phyloP scores from a whole-genome alignment of 352 stramenopile genomes.

The Blastocystis sp. region DNA sequence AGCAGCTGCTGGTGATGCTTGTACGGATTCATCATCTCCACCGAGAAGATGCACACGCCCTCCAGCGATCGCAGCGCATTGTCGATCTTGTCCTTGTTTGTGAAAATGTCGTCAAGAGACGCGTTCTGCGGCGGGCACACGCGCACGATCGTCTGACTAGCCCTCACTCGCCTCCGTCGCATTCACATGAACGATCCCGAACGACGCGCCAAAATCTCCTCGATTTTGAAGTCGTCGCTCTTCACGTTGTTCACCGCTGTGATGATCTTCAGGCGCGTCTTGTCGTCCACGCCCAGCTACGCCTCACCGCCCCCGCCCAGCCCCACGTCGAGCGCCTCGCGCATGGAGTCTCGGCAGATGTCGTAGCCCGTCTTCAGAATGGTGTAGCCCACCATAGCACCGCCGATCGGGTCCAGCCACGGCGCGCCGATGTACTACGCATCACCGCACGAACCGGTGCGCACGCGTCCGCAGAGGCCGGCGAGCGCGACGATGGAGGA shows the following conservation, averaged over 20 bases:
- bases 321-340: slow-evolving; percentile 25
- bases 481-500: slow-evolving; percentile 47
- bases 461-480: slow-evolving; percentile 35
- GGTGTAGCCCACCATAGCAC: slow-evolving; percentile 54
- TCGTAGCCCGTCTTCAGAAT: slow-evolving; percentile 60
- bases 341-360: slow-evolving; percentile 29
- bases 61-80: slow-evolving; percentile 28
- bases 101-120: slow-evolving; percentile 37
- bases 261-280: slow-evolving; percentile 58
- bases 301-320: neutral
- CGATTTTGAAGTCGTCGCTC: slow-evolving; percentile 51
- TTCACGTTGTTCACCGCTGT: slow-evolving; percentile 53
- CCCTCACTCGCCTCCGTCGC: neutral
- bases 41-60: slow-evolving; percentile 48
- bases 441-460: neutral
- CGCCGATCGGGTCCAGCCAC: slow-evolving; percentile 48
- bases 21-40: slow-evolving; percentile 58
- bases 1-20: slow-evolving; percentile 47
- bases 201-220: slow-evolving; percentile 33
- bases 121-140: slow-evolving; percentile 50
- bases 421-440: slow-evolving; percentile 36
- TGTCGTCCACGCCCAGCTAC: slow-evolving; percentile 43
- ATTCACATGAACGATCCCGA: slow-evolving; percentile 21
- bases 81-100: slow-evolving; percentile 60
- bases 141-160: slow-evolving; percentile 47